These are phyloP conservation scores for Cantharellus anzutake DNA, from an alignment of 768 basidiomycete genomes.

Conservation along the genomic window DNA sequence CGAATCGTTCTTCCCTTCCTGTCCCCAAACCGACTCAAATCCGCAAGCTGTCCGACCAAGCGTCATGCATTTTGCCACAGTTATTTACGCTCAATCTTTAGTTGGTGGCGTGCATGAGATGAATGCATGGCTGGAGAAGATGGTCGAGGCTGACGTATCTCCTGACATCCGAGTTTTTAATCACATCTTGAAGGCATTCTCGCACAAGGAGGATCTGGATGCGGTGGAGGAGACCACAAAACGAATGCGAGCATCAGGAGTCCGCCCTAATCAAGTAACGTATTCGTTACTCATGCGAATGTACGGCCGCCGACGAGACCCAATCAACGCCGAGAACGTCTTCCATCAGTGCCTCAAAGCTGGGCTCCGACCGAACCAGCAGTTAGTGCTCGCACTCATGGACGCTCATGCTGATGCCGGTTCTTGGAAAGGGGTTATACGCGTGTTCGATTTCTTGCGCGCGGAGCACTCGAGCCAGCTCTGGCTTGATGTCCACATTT, in stretches of 20 bases:
- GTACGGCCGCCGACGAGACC: conserved; percentile 42
- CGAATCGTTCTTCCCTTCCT: conserved; percentile 29
- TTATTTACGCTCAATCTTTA: conserved; percentile 36
- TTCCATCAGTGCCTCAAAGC: conserved; percentile 45
- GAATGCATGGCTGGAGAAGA: conserved; percentile 36
- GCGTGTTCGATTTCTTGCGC: conserved; percentile 42
- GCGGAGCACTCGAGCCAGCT: conserved; percentile 18
- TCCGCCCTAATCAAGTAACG: conserved; percentile 29
- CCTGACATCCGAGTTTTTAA: conserved; percentile 42
- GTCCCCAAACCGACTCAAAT: conserved; percentile 15
- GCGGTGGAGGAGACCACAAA: conserved; percentile 31
- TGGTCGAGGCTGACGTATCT: conserved; percentile 24
- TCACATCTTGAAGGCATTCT: conserved; percentile 39
- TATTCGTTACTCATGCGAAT: conserved; percentile 54
- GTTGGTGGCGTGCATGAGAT: conserved; percentile 29
- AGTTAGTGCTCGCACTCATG: conserved; percentile 55
- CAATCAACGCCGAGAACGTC: conserved; percentile 42
- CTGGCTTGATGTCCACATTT: conserved; percentile 36
- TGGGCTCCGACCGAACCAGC: conserved; percentile 40
- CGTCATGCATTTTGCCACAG: conserved; percentile 32
- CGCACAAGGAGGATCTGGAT: conserved; percentile 33
- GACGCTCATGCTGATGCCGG: conserved; percentile 67
- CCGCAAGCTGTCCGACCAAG: conserved; percentile 18
- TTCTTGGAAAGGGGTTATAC: conserved; percentile 57
- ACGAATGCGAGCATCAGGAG: conserved; percentile 37